phyloP scores from a whole-genome alignment of 2,329 filamentous ascomycete species.

The Tolypocladium sp. region DNA sequence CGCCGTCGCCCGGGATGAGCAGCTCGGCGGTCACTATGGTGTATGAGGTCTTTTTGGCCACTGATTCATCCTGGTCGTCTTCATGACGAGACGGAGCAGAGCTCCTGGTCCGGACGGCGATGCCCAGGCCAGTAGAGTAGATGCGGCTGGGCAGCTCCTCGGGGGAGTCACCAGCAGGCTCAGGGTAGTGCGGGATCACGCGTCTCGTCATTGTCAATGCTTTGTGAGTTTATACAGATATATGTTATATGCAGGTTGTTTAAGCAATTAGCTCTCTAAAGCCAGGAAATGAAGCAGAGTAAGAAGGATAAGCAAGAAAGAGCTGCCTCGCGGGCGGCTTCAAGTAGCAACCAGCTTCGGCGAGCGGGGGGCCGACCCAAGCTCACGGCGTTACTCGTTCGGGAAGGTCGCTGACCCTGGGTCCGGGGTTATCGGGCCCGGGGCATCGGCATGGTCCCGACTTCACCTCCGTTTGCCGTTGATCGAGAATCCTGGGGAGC shows the following conservation, averaged over 20 bases:
- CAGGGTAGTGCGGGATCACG: neutral
- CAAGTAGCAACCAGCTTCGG: neutral
- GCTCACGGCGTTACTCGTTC: neutral
- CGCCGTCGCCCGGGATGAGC: conserved; percentile 26
- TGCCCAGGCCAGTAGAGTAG: conserved; percentile 19
- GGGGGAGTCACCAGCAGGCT: neutral
- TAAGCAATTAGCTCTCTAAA: neutral
- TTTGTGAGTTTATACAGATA: neutral
- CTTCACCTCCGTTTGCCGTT: neutral
- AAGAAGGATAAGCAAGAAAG: neutral
- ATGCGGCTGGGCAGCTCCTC: conserved; percentile 5
- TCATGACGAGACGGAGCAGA: neutral
- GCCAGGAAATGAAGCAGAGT: neutral
- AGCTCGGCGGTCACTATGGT: conserved; percentile 23
- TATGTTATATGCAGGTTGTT: neutral
- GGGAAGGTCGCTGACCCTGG: neutral
- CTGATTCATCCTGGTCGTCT: neutral
- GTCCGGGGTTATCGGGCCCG: neutral
- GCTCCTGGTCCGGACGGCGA: conserved; percentile 10
- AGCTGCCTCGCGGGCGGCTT: neutral
- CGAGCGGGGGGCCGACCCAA: neutral
- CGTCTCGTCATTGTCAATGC: conserved; percentile 1
- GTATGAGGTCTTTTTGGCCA: conserved; percentile 16
- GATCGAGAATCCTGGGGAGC: no score
- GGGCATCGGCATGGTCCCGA: neutral